Percentiles rank a stretch among this genome's conserved stretches.
Conservation (phyloP, 1,139 yeast genomes). For the Geotrichum restrictum region DNA sequence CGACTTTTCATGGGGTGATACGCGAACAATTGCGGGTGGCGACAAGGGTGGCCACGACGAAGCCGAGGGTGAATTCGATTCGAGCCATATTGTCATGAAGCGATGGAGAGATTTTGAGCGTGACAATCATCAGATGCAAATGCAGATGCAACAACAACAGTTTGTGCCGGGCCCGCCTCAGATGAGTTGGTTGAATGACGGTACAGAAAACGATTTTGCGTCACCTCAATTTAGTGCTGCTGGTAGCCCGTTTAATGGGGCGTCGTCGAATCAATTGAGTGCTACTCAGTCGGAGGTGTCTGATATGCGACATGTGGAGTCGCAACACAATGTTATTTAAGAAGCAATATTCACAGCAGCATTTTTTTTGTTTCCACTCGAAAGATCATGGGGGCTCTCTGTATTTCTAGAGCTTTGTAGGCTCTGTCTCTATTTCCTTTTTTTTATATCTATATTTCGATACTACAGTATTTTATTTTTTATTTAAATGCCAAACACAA, state of each 20-base stretch:
- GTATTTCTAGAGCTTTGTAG: too few relatives aligned
- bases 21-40: conserved; percentile 78
- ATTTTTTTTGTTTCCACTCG: too few relatives aligned
- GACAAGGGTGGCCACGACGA: conserved; percentile 62
- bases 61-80: conserved; percentile 78
- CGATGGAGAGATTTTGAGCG: conserved; percentile 93
- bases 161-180: conserved; percentile 9
- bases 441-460: too few relatives aligned
- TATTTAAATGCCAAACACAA: too few relatives aligned
- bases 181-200: conserved; percentile 9
- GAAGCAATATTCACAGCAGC: too few relatives aligned
- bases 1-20: conserved; percentile 98
- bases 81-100: conserved; percentile 80
- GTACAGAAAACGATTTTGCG: not conserved
- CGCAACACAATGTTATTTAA: conserved; percentile 6
- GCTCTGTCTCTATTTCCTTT: too few relatives aligned
- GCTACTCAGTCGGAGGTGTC: conserved; percentile 4
- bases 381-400: too few relatives aligned
- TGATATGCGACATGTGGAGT: conserved; percentile 1
- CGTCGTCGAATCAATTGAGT: not conserved
- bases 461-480: too few relatives aligned
- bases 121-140: conserved; percentile 39
- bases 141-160: too few relatives aligned
- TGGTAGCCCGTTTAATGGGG: too few relatives aligned
- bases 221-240: not conserved